phyloP scores from a whole-genome alignment of 2,329 filamentous ascomycete species.

The Aspergillus quadrilineatus region DNA sequence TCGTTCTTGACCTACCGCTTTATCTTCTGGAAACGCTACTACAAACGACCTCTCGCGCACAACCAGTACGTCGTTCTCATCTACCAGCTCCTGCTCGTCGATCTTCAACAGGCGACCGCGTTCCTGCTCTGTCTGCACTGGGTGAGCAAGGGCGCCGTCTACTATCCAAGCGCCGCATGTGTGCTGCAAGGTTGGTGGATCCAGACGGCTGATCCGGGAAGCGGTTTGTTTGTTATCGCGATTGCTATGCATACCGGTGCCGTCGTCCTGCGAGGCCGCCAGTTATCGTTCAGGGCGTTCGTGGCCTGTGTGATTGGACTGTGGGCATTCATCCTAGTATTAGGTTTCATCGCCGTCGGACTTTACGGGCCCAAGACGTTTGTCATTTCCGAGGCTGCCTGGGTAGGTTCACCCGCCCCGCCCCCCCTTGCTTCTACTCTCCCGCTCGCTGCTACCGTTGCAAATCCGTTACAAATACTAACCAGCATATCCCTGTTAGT shows the following conservation, averaged over 20 bases:
- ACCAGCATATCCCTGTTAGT: conserved; percentile 34
- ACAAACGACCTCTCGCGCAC: conserved; percentile 49
- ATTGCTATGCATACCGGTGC: conserved; percentile 55
- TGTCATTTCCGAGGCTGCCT: conserved; percentile 49
- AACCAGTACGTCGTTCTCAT: conserved; percentile 56
- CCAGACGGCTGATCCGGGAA: conserved; percentile 52
- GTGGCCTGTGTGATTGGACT: conserved; percentile 43
- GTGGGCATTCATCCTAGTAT: conserved; percentile 48
- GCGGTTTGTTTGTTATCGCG: conserved; percentile 52
- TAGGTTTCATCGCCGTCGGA: conserved; percentile 49
- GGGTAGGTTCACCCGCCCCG: conserved; percentile 38
- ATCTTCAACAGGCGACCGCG: conserved; percentile 50
- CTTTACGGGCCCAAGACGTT: conserved; percentile 44
- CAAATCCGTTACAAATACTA: no score
- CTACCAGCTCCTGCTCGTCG: conserved; percentile 53
- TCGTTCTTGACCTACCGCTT: conserved; percentile 51
- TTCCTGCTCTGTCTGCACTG: conserved; percentile 50
- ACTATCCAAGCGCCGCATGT: conserved; percentile 46
- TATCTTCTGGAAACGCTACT: conserved; percentile 50
- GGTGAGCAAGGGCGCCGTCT: conserved; percentile 42
- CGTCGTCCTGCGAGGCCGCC: conserved; percentile 49
- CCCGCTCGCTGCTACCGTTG: no score
- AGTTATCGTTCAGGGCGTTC: conserved; percentile 46
- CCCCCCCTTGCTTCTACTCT: background rate
- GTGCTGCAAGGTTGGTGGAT: conserved; percentile 54